Base-by-base conservation (phyloP, 129 eudicot genomes). In the Pittosporum tobira region DNA sequence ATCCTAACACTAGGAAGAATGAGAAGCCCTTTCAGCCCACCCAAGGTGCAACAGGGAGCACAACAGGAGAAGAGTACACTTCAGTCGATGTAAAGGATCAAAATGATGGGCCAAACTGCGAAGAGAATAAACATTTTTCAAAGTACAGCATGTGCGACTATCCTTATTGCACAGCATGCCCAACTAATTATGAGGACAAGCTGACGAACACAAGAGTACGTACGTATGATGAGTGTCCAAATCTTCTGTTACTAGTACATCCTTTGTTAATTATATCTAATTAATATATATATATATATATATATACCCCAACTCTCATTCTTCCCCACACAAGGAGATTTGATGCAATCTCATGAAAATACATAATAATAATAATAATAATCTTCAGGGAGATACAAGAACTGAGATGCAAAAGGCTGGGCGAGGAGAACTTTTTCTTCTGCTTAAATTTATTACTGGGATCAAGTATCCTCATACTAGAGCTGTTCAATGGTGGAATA, bases 161-260 rank as follows among this genome's bases (percentile, higher is more conserved):
- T 76, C 94, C 96, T 15, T 88, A 84, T 45, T 88, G 96, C 79
- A 81, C 87, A 40, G 71, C 90, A 8, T 88, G 96, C 52, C 96
- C 96, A 34, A 68, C 77, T 10, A 69, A 74, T 46, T n/a, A 61
- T 42, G 63, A 79, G 47, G 80, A 65, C 36, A 64, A 40, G 12
- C 63, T 11, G 56, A 71, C 64, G 64, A 47, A 64, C 37, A 27
- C 62, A 30, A 75, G 63, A 53, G 44, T 60, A 24, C 56, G 10
- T 71, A 77, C 83, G 96, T 88, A 72, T 54, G 25, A 21, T 26
- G n/a, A n/a, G n/a, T n/a, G n/a, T n/a, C n/a, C n/a, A n/a, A n/a
- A n/a, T n/a, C n/a, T n/a, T n/a, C n/a, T n/a, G n/a, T n/a, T n/a
- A n/a, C n/a, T n/a, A n/a, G n/a, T n/a, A n/a, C n/a, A n/a, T n/a